Percentiles rank a stretch among this genome's conserved stretches.
Conservation (phyloP, 2,329 filamentous ascomycete genomes). For the Colletotrichum godetiae region DNA sequence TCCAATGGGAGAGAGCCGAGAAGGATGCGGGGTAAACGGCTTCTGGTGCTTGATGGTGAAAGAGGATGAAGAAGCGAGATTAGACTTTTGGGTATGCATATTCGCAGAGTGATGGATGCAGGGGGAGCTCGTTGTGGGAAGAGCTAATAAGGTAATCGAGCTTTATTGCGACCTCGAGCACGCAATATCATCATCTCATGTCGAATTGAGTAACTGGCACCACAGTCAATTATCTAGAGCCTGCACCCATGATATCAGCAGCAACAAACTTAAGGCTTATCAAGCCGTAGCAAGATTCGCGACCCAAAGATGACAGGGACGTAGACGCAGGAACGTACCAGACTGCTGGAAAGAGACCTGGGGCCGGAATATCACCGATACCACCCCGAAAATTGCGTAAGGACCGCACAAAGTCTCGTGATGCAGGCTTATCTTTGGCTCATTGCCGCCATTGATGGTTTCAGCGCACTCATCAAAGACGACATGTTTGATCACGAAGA, state of each 20-base stretch:
- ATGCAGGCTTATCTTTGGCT: not conserved
- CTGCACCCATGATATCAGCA: not conserved
- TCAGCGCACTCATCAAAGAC: not conserved
- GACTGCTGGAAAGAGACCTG: not conserved
- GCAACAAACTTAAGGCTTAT: not conserved
- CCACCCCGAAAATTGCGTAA: not conserved
- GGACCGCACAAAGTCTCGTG: not conserved
- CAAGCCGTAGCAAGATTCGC: not conserved
- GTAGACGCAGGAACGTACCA: not conserved
- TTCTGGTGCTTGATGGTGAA: slow-evolving; percentile 2
- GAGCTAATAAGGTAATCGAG: not conserved
- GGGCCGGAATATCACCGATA: not conserved
- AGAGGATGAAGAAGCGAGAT: slow-evolving; percentile 22
- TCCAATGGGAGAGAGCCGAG: slow-evolving; percentile 25
- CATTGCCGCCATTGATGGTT: not conserved
- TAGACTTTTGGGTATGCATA: slow-evolving; percentile 18
- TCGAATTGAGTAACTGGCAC: not conserved
- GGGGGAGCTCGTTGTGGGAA: slow-evolving; percentile 1
- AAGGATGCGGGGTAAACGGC: slow-evolving; percentile 22
- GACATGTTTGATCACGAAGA: not conserved
- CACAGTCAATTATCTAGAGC: not conserved
- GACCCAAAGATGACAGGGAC: not conserved
- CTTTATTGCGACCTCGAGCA: slow-evolving; percentile 11
- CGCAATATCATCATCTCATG: slow-evolving; percentile 12
- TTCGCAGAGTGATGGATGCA: not conserved